These are phyloP conservation scores for Saccharata proteae DNA, from an alignment of 2,329 filamentous ascomycete genomes.

Conservation along the genomic window DNA sequence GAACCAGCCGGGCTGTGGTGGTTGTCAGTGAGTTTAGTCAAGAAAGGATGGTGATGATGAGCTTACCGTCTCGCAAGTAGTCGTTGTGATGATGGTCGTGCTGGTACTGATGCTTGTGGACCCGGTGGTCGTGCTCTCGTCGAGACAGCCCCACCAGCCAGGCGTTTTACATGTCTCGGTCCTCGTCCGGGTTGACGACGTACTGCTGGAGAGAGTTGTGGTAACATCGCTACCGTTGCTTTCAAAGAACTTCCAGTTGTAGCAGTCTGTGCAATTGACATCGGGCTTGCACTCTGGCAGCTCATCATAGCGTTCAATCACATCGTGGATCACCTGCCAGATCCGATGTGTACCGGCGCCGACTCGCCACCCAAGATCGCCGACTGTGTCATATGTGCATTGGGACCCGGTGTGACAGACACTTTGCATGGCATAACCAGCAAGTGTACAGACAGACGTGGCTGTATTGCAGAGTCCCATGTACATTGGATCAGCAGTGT, in stretches of 20 bases:
- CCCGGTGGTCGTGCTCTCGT: constrained; percentile 44
- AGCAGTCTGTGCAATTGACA: constrained; percentile 73
- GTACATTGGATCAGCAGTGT: constrained; percentile 90
- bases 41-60: neutral
- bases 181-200: constrained; percentile 51
- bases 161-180: constrained; percentile 85
- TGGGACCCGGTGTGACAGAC: constrained; percentile 82
- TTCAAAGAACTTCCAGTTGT: constrained; percentile 86
- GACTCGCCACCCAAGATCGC: constrained; percentile 83
- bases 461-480: constrained; percentile 89
- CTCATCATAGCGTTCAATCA: constrained; percentile 69
- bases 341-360: constrained; percentile 89
- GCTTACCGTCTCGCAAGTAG: constrained; percentile 22
- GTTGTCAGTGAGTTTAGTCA: constrained; percentile 9
- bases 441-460: constrained; percentile 78
- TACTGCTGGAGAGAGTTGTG: constrained; percentile 42
- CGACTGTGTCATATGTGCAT: constrained; percentile 87
- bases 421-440: constrained; percentile 86
- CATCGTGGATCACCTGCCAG: constrained; percentile 72
- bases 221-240: constrained; percentile 77
- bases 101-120: constrained; percentile 35
- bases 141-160: constrained; percentile 79
- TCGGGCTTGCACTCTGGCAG: constrained; percentile 68
- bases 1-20: constrained; percentile 11
- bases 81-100: constrained; percentile 12